Conservation (phyloP, 441 rosid species). For the Capsella rubella region DNA sequence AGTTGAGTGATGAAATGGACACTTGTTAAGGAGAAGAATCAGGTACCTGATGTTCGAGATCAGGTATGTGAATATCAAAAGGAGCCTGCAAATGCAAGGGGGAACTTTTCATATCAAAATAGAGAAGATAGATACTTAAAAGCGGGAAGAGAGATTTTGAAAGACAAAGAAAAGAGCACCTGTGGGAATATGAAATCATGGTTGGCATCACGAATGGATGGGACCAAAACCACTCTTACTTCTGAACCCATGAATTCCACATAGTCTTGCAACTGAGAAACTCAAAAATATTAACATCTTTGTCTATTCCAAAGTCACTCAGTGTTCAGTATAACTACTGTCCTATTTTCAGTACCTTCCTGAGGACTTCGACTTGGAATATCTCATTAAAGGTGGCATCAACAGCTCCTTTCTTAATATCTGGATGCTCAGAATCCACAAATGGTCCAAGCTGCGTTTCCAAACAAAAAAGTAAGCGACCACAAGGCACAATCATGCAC, state of each 20-base stretch:
- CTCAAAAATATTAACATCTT: slow-evolving; percentile 5
- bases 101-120: not conserved
- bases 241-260: slow-evolving; percentile 78
- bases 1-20: not conserved
- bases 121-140: not conserved
- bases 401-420: slow-evolving; percentile 69
- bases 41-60: slow-evolving; percentile 70
- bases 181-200: slow-evolving; percentile 97
- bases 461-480: slow-evolving; percentile 4
- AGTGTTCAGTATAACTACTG: slow-evolving; percentile 11
- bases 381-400: slow-evolving; percentile 70
- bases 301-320: slow-evolving; percentile 12
- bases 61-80: slow-evolving; percentile 60
- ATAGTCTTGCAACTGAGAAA: slow-evolving; percentile 83
- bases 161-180: slow-evolving; percentile 51
- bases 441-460: slow-evolving; percentile 82
- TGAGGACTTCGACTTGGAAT: slow-evolving; percentile 66
- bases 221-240: slow-evolving; percentile 73
- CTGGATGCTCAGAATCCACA: slow-evolving; percentile 87
- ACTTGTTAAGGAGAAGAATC: slow-evolving; percentile 20
- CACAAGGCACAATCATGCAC: slow-evolving; percentile 31
- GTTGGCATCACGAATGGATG: slow-evolving; percentile 91
- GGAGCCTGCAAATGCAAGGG: slow-evolving; percentile 69
- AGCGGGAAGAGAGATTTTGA: not conserved
- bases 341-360: slow-evolving; percentile 56